These are phyloP conservation scores for Polyporus tsugae DNA, from an alignment of 1,284 basidiomycete species.

Conservation along the genomic window DNA sequence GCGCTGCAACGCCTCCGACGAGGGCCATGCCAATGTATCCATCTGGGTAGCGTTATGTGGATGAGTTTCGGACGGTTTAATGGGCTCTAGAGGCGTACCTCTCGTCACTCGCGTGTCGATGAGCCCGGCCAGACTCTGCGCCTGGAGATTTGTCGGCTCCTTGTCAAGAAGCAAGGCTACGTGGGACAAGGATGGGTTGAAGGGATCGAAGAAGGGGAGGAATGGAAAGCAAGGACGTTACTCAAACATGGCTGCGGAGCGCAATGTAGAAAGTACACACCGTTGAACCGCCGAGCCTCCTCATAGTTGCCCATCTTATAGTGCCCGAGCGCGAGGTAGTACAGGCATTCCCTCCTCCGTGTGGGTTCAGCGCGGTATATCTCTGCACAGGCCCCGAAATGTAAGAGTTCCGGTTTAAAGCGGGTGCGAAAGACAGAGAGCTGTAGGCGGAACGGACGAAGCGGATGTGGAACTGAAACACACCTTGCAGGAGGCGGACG, in stretches of 20 bases:
- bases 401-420: neutral
- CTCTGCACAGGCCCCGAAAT: conserved; percentile 59
- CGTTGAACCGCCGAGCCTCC: conserved; percentile 93
- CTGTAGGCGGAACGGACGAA: neutral
- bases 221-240: neutral
- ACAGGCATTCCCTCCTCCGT: conserved; percentile 93
- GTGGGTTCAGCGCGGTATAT: conserved; percentile 92
- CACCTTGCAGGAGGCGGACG: conserved; percentile 91
- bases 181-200: neutral
- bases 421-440: neutral
- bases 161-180: conserved; percentile 89
- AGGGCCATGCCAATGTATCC: conserved; percentile 96
- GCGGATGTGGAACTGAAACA: conserved; percentile 29
- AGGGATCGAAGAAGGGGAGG: neutral
- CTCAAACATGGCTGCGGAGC: neutral
- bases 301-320: conserved; percentile 98
- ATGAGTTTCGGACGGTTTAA: neutral
- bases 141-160: conserved; percentile 95
- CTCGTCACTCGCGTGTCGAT: conserved; percentile 90
- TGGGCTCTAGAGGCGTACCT: conserved; percentile 61
- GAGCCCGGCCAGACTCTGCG: conserved; percentile 83
- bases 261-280: conserved; percentile 55
- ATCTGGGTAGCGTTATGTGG: conserved; percentile 54
- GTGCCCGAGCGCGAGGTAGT: conserved; percentile 96
- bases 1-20: conserved; percentile 88